Evolutionary conservation across 768 basidiomycete species (phyloP).

Genomic region (Mycena haematopus): DNA sequence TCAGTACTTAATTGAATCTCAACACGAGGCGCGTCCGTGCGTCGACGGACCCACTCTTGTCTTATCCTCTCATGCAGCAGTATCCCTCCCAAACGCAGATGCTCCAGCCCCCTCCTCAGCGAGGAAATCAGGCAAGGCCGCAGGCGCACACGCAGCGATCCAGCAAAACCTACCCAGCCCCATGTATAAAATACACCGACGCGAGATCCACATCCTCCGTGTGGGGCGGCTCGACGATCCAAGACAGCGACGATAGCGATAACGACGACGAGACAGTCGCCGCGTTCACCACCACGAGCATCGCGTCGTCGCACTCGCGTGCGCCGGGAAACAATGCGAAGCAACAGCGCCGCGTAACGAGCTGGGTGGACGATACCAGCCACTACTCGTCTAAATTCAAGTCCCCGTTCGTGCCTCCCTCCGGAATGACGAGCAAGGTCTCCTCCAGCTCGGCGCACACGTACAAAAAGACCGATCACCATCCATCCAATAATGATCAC

Average conservation of each 20-base stretch:
- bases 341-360: conserved; percentile 6
- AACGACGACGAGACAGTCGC: background rate
- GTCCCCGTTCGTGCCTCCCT: background rate
- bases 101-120: background rate
- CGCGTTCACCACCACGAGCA: conserved; percentile 3
- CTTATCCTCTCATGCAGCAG: background rate
- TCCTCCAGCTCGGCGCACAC: background rate
- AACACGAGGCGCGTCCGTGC: background rate
- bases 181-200: background rate
- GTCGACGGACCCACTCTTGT: background rate
- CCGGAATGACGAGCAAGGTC: background rate
- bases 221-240: background rate
- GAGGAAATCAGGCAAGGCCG: background rate
- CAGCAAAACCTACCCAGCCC: background rate
- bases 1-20: background rate
- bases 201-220: background rate
- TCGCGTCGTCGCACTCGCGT: conserved; percentile 11
- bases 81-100: background rate
- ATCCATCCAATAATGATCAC: background rate
- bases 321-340: conserved; percentile 4
- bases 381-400: background rate
- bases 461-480: background rate
- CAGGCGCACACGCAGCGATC: background rate
- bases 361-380: conserved; percentile 2
- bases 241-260: background rate